Base-by-base conservation (phyloP, 1,139 yeast species). In the Waltiozyma sp. region DNA sequence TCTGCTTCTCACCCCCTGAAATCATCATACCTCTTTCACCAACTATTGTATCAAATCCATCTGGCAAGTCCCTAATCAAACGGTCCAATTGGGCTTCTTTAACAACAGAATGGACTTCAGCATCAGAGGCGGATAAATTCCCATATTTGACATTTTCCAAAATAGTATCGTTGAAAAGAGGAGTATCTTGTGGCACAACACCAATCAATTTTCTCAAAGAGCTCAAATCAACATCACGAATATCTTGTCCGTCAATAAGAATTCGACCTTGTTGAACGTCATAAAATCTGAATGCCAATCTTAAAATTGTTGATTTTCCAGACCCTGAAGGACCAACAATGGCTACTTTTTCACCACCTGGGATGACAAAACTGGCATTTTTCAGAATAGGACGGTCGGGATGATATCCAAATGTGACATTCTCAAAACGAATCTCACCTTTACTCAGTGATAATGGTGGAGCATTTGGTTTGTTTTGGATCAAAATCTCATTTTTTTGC, bases 21-120 rank as follows among this genome's bases (percentile, higher is more conserved):
- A 91, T 88, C 98, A 91, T 91, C 73, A 91, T 73, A 19, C 99
- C 98, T 53, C 99, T 70, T 62, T 93, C 99, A 41, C 99, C 99
- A n/a, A 91, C 98, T 44, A 85, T 70, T 0, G 98, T 91, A 34
- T 81, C 68, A 38, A 74, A 68, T 1, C 96, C 96, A 14, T 85
- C 84, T 0, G 98, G 97, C 40, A 91, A 66, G 41, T 81, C 86
- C 7, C 62, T 55, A 19, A 93, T 71, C 39, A 89, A 66, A 19
- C 65, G 63, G 46, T 77, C 75, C 45, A 91, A 69, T 55, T 84
- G 80, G 1, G 95, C 96, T 51, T 75, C 73, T 38, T 67, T 61
- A 9, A 91, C 80, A 19, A 79, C 88, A 10, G 64, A 62, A 13
- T 63, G 52, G 3, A 93, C 85, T 53, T 89, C 94, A 38, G 72